Evolutionary conservation across 2,329 filamentous ascomycete species (phyloP).

Genomic region (Stylonectria norvegica): DNA sequence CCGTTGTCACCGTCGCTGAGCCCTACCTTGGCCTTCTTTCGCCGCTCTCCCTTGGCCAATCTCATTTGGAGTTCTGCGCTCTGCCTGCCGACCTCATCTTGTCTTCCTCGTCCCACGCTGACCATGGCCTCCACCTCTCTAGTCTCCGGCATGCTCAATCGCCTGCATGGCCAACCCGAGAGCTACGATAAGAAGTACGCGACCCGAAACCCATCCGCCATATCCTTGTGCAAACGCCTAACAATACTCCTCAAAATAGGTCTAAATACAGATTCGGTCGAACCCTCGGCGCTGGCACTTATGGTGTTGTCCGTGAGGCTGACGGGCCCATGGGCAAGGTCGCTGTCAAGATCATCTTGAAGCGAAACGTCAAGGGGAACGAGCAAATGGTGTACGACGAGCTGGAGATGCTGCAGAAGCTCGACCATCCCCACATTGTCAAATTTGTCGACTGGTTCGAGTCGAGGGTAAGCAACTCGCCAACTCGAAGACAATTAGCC

Average conservation of each 20-base stretch:
- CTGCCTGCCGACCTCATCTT: background rate
- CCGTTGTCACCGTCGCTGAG: slow-evolving; percentile 1
- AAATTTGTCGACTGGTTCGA: slow-evolving; percentile 99
- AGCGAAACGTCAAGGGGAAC: slow-evolving; percentile 98
- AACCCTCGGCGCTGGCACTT: slow-evolving; percentile 93
- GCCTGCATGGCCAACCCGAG: slow-evolving; percentile 92
- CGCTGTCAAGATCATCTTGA: slow-evolving; percentile 97
- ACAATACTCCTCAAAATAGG: slow-evolving; percentile 42
- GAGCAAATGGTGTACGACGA: slow-evolving; percentile 99
- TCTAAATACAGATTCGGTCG: slow-evolving; percentile 87
- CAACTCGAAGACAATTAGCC: no score
- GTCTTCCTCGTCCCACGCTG: slow-evolving; percentile 9
- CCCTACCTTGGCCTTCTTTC: background rate
- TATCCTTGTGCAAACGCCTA: slow-evolving; percentile 21
- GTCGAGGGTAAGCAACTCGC: slow-evolving; percentile 66
- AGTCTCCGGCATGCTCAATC: slow-evolving; percentile 91
- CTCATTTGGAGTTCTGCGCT: background rate
- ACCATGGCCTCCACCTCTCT: slow-evolving; percentile 17
- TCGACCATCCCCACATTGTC: slow-evolving; percentile 94
- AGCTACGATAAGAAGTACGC: slow-evolving; percentile 96
- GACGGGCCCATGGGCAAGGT: slow-evolving; percentile 81
- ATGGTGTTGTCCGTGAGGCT: slow-evolving; percentile 96
- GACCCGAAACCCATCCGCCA: slow-evolving; percentile 24
- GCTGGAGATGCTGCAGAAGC: slow-evolving; percentile 83
- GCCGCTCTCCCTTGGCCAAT: slow-evolving; percentile 1